Conservation (phyloP, 75 land plant genomes). For the Selaginella moellendorffii region DNA sequence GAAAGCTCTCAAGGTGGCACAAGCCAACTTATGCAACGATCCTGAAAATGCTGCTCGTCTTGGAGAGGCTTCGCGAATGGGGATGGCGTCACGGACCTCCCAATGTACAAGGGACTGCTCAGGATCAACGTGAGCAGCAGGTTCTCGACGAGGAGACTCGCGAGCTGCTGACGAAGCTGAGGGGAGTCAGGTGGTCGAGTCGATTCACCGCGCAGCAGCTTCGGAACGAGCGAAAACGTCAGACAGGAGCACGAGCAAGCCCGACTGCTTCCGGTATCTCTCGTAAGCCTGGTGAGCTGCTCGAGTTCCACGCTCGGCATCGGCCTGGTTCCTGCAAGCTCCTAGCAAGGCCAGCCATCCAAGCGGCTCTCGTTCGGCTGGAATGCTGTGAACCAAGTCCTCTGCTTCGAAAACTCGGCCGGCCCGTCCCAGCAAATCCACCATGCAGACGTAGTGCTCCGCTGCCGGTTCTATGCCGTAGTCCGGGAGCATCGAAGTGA, state of each 20-base stretch:
- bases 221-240: too few relatives aligned
- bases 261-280: too few relatives aligned
- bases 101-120: background rate
- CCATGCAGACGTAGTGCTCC: constrained; percentile 4
- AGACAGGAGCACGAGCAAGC: too few relatives aligned
- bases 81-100: background rate
- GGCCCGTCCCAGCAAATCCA: constrained; percentile 4
- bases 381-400: background rate
- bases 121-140: background rate
- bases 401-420: constrained; percentile 1
- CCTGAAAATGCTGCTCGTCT: background rate
- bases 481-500: background rate
- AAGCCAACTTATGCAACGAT: background rate
- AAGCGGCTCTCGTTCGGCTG: background rate
- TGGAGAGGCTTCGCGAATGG: background rate
- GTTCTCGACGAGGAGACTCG: background rate
- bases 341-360: background rate
- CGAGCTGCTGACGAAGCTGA: background rate
- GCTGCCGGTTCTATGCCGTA: background rate
- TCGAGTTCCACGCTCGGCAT: background rate
- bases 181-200: background rate
- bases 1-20: background rate
- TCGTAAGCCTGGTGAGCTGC: background rate
- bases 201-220: too few relatives aligned
- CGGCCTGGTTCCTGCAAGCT: background rate